Conservation (phyloP, 202 grass and related monocot genomes). For the Elaeis oleifera region DNA sequence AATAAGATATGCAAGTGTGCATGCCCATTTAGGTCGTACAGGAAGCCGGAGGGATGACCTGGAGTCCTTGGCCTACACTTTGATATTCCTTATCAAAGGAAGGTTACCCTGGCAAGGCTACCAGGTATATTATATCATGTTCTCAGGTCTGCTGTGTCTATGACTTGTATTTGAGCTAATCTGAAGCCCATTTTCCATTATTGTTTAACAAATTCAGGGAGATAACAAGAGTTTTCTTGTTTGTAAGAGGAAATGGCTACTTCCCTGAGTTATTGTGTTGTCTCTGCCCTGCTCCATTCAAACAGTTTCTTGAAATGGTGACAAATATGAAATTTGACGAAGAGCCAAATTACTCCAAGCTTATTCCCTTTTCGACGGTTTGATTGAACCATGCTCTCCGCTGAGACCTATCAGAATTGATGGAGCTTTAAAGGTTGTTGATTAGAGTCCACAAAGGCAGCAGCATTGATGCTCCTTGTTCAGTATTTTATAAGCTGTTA, state of each 20-base stretch:
- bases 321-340: constrained; percentile 96
- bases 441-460: neutral
- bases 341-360: constrained; percentile 87
- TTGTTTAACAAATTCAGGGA: constrained; percentile 37
- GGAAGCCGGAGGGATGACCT: constrained; percentile 96
- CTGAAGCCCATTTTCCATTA: constrained; percentile 23
- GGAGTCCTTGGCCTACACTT: constrained; percentile 88
- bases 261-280: constrained; percentile 67
- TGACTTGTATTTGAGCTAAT: neutral
- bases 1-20: constrained; percentile 92
- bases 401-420: constrained; percentile 88
- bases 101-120: constrained; percentile 99
- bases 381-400: constrained; percentile 63
- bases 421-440: constrained; percentile 76
- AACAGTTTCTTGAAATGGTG: constrained; percentile 77
- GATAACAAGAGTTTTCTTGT: constrained; percentile 97
- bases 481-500: neutral
- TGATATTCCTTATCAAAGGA: constrained; percentile 91
- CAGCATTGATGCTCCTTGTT: neutral
- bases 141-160: neutral
- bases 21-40: constrained; percentile 96
- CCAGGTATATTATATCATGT: constrained; percentile 51
- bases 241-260: constrained; percentile 96
- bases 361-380: constrained; percentile 79
- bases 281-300: constrained; percentile 84